Conservation (phyloP, 2,329 filamentous ascomycete genomes). For the Trichoderma sp. region DNA sequence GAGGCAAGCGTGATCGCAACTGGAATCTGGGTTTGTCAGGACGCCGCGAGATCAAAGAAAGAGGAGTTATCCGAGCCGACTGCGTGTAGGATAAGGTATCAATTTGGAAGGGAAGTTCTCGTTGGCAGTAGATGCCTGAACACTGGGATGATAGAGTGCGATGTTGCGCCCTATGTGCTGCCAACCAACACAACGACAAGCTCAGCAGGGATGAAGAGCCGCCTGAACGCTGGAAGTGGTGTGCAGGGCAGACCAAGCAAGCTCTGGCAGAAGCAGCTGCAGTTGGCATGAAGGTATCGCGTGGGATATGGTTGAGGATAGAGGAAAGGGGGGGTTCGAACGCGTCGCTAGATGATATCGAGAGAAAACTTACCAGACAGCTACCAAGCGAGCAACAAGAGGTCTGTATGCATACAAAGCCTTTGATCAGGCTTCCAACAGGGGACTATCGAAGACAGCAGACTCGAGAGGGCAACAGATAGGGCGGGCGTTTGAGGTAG, state of each 20-base stretch:
- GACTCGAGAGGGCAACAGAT: conserved; percentile 27
- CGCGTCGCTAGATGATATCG: conserved; percentile 10
- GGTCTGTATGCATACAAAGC: conserved; percentile 47
- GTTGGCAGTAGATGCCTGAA: not conserved
- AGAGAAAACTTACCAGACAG: conserved; percentile 39
- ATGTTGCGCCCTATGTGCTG: not conserved
- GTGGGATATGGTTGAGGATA: too few species aligned
- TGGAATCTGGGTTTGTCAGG: conserved; percentile 38
- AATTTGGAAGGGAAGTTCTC: not conserved
- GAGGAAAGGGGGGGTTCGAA: not conserved
- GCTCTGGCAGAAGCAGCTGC: not conserved
- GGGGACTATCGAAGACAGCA: conserved; percentile 22
- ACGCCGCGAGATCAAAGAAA: not conserved
- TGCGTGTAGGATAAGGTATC: not conserved
- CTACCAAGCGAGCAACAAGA: conserved; percentile 39
- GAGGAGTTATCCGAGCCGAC: not conserved
- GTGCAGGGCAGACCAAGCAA: not conserved
- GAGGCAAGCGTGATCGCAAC: conserved; percentile 41
- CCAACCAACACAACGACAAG: not conserved
- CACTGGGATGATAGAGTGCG: not conserved
- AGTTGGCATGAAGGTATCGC: not conserved
- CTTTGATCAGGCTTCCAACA: conserved; percentile 34
- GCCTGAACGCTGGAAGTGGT: too few species aligned
- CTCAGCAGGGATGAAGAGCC: not conserved
- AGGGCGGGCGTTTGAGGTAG: conserved; percentile 24